A percentile compares a stretch with the other conserved stretches of the same genome.
phyloP scores from a whole-genome alignment of 345 rosid genomes.

The Citrus sinensis region DNA sequence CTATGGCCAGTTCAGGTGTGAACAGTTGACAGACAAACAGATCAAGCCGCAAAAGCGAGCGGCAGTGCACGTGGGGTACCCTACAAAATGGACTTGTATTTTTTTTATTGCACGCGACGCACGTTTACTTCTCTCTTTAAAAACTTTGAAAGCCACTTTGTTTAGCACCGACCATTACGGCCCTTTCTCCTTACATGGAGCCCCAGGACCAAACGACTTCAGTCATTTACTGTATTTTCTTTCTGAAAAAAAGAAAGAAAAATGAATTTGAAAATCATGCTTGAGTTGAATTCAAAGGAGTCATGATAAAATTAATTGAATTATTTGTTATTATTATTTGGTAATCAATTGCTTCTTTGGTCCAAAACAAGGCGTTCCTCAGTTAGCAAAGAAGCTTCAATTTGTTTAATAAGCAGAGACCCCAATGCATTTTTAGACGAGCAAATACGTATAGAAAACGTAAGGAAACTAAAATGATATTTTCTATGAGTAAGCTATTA shows the following conservation, averaged over 20 bases:
- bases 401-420: not conserved
- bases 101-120: slow-evolving; percentile 1
- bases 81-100: not conserved
- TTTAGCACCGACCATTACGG: not conserved
- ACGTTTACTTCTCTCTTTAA: not conserved
- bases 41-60: not conserved
- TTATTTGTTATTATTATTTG: not conserved
- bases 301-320: too few species aligned
- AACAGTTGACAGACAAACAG: too few species aligned
- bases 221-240: too few species aligned
- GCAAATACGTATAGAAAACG: not conserved
- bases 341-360: not conserved
- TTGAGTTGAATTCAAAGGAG: not conserved
- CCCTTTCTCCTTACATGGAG: not conserved
- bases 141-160: not conserved
- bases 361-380: not conserved
- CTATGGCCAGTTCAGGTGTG: too few species aligned
- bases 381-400: not conserved
- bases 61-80: not conserved
- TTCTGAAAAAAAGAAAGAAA: too few species aligned
- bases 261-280: not conserved
- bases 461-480: not conserved
- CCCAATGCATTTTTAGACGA: not conserved
- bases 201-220: too few species aligned
- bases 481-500: too few species aligned